Percentiles rank a stretch among this genome's conserved stretches.
These are phyloP conservation scores for Aspergillus tubingensis DNA, from an alignment of 2,329 filamentous ascomycete genomes.

Conservation along the genomic window DNA sequence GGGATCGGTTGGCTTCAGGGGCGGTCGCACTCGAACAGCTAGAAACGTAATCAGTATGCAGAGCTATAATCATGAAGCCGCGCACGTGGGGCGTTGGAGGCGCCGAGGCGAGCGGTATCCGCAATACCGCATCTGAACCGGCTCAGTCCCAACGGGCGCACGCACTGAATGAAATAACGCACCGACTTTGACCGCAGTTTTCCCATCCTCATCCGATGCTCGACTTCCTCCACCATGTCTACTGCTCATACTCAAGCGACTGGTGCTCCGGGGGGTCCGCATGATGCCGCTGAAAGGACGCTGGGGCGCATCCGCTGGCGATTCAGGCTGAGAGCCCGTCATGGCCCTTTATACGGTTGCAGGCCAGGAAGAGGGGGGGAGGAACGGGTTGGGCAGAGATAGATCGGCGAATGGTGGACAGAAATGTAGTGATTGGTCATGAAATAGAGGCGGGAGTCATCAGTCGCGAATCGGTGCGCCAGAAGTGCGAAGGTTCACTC, in stretches of 20 bases:
- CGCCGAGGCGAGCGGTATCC: conserved; percentile 1
- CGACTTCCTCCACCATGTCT: conserved; percentile 75
- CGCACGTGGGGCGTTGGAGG: background rate
- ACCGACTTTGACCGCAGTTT: conserved; percentile 96
- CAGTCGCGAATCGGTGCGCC: conserved; percentile 12
- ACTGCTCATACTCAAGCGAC: conserved; percentile 78
- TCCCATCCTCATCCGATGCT: conserved; percentile 84
- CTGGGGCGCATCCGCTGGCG: conserved; percentile 59
- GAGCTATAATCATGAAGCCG: background rate
- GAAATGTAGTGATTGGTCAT: conserved; percentile 16
- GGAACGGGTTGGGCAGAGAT: conserved; percentile 10
- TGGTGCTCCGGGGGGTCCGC: conserved; percentile 74
- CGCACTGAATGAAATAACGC: conserved; percentile 48
- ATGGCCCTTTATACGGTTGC: conserved; percentile 44
- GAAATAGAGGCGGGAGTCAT: conserved; percentile 20
- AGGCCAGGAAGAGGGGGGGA: background rate
- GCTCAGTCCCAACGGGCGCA: background rate
- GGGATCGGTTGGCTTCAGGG: conserved; percentile 78
- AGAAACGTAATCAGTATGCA: conserved; percentile 21
- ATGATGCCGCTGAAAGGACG: conserved; percentile 82
- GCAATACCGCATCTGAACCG: conserved; percentile 6
- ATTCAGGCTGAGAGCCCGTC: conserved; percentile 70
- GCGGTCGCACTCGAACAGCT: conserved; percentile 92
- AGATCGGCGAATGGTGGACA: conserved; percentile 13
- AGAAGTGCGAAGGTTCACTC: conserved; percentile 6